phyloP scores from a whole-genome alignment of 2,329 filamentous ascomycete species.

The Aphanocladium album region DNA sequence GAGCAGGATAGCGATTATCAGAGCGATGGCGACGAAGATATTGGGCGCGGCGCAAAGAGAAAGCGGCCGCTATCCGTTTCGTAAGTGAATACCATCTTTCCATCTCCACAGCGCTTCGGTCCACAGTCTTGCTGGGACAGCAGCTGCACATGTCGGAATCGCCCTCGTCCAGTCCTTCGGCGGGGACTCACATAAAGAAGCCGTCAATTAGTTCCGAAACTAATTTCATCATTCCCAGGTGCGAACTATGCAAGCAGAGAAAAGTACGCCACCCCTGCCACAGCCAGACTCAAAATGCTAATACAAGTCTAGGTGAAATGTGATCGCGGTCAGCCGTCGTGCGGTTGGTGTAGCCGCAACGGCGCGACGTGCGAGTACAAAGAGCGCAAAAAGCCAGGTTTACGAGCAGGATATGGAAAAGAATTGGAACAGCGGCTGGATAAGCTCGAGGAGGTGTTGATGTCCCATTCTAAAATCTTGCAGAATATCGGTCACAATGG shows the following conservation, averaged over 20 bases:
- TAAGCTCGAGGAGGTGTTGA: constrained; percentile 61
- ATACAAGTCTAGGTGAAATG: constrained; percentile 57
- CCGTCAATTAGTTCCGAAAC: constrained; percentile 23
- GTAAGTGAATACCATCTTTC: constrained; percentile 34
- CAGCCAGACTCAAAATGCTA: constrained; percentile 10
- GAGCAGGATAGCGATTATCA: constrained; percentile 47
- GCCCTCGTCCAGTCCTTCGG: not conserved
- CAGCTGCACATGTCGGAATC: not conserved
- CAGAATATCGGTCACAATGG: constrained; percentile 44
- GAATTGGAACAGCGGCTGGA: constrained; percentile 70
- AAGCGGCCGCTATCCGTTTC: constrained; percentile 58
- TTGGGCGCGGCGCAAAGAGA: constrained; percentile 46
- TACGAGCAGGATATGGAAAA: constrained; percentile 64
- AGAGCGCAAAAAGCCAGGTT: constrained; percentile 62
- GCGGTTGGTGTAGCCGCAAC: constrained; percentile 63
- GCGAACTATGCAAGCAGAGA: constrained; percentile 75
- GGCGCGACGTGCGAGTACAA: constrained; percentile 61
- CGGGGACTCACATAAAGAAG: not conserved
- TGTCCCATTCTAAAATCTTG: constrained; percentile 61
- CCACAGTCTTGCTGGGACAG: not conserved
- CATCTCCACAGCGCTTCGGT: constrained; percentile 4
- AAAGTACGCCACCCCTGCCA: constrained; percentile 50
- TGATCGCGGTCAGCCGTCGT: constrained; percentile 69
- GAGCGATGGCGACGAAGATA: constrained; percentile 44
- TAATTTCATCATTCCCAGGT: constrained; percentile 44